Conservation (phyloP, 768 basidiomycete genomes). For the Auricularia sp. region DNA sequence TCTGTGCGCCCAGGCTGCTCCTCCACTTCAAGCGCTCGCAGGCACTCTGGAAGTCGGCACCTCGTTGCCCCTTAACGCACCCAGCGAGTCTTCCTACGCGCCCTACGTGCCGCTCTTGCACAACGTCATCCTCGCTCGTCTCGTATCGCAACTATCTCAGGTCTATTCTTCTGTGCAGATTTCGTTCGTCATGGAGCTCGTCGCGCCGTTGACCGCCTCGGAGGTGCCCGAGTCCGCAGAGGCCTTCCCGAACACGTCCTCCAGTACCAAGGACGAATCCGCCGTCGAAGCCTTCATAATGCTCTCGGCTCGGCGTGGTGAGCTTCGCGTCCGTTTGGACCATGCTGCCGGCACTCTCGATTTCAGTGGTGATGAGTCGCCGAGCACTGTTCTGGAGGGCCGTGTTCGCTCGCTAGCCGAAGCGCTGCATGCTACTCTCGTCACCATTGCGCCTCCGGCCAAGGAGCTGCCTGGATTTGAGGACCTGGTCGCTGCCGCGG, state of each 20-base stretch:
- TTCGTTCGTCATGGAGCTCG: constrained; percentile 64
- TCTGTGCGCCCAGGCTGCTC: constrained; percentile 68
- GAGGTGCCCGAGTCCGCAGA: neutral
- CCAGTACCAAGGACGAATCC: neutral
- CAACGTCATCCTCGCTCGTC: constrained; percentile 81
- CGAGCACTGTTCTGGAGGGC: constrained; percentile 63
- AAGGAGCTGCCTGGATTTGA: constrained; percentile 31
- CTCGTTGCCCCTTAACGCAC: neutral
- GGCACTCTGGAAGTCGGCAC: constrained; percentile 16
- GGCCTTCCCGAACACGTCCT: neutral
- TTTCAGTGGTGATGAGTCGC: constrained; percentile 71
- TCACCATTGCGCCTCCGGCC: constrained; percentile 38
- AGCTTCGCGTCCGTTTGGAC: constrained; percentile 78
- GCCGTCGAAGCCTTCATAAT: constrained; percentile 80
- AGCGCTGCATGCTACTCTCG: constrained; percentile 63
- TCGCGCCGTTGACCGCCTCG: constrained; percentile 52
- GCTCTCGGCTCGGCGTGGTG: constrained; percentile 80
- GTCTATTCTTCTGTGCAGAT: constrained; percentile 86
- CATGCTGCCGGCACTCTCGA: constrained; percentile 77
- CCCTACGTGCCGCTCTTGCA: constrained; percentile 85
- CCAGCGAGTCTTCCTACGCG: constrained; percentile 48
- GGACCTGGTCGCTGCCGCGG: constrained; percentile 55
- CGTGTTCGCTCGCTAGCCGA: constrained; percentile 68
- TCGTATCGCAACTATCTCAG: constrained; percentile 84
- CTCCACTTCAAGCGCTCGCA: constrained; percentile 57